Evolutionary conservation across 768 basidiomycete genomes (phyloP), one percentile per base, ranked within the genome.

Genomic region (Inosperma sp.): DNA sequence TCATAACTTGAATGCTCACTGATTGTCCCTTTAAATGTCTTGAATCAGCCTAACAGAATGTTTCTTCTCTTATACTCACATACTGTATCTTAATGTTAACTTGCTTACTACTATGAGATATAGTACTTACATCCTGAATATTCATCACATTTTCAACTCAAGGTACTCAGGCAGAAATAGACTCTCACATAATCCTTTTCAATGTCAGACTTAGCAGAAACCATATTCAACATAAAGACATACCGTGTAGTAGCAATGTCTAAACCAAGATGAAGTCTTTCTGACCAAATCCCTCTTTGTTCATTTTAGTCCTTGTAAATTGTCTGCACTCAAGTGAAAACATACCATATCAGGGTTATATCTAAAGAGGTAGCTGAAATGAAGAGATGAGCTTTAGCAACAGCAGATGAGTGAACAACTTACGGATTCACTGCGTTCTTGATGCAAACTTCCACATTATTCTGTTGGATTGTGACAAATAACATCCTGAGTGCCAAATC

Each of bases 381-480:
- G 3, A 16, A 43, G 34, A 35, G 30, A 21, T 33, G 27, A 25
- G 25, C 19, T 25, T 26, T 5, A 36, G 42, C n/a, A 45, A 33
- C 22, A 16, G 10, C 42, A 35, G 42, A 3, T 27, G 23, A 35
- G 4, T 14, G 44, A 21, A 7, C 26, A 14, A 39, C 51, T 13
- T 37, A 52, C 51, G n/a, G 1, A 16, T 52, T 47, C 26, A 52
- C 26, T 5, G 52, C 56, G 41, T 37, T 25, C 43, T 54, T 40
- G 22, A 60, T 49, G 31, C 46, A 56, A 7, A 54, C 16, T n/a
- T 53, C 46, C n/a, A 64, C 13, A 25, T 65, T 59, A 29, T 49
- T 59, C 37, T 54, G 48, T 49, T 61, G 58, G 14, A 56, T 52
- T 1, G 61, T 53, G 17, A 56, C 36, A 26, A 63, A 54, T 2